Evolutionary conservation across 1,139 yeast genomes (phyloP), one percentile per base, ranked within the genome.

Genomic region (Scheffersomyces illinoinensis): DNA sequence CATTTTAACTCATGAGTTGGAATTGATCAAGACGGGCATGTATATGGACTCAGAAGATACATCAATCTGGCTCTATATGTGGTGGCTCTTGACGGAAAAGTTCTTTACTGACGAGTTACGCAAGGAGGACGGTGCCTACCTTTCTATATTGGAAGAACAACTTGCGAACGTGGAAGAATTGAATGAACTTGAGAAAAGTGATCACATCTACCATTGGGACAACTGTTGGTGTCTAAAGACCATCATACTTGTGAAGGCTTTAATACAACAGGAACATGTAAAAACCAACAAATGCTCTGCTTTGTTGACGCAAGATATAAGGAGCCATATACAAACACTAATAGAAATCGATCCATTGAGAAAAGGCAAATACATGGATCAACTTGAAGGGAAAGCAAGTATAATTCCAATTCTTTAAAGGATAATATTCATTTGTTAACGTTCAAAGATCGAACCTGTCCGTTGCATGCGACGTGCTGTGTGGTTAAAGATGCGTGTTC

Each of bases 11-110:
- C 76, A 79, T 47, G 99, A 95, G 69, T 74, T 93, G 51, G 83
- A 83, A 14, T 82, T 90, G 64, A 81, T 92, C 54, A 88, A 88
- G 59, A 90, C 92, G 39, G 99, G 98, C 0, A 85, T 93, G 76
- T 92, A 88, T 69, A 92, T 97, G 65, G 98, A 95, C 71, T 93
- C 97, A 0, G 96, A 91, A 54, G 98, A 95, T 70, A 95, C 96
- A 55, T 90, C 97, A 0, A 89, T 92, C 0, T 95, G 99, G 98
- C 82, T 90, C 4, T 95, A 93, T 71, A 81, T 91, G 59, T 84
- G 88, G 56, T 95, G 98, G 98, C 76, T 95, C 21, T 73, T 93
- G 14, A 83, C 88, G 5, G 84, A 84, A 49, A 79, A 81, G 1
- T 76, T 85, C 21, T 82, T 87, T 57, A 76, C 81, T 1, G 52